Evolutionary conservation across 768 basidiomycete genomes (phyloP), one percentile per base, ranked within the genome.

Genomic region (Rhizopogon vulgaris): DNA sequence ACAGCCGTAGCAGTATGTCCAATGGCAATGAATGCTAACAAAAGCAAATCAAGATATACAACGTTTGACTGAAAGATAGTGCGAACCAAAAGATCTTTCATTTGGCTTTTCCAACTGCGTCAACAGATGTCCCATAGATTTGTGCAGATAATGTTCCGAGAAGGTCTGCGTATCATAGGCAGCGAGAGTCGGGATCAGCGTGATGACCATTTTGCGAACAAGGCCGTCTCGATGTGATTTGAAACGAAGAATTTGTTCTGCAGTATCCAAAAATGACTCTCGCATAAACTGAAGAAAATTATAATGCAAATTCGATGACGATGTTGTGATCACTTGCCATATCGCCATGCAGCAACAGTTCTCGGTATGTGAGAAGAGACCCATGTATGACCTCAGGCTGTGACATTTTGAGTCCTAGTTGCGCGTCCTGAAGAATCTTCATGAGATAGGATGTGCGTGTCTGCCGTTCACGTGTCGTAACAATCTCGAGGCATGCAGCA

Each of bases 111-210:
- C 87, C 4, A 99, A 77, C 61, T 93, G 90, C 4, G 83, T 83
- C 28, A 95, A 71, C 1, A 99, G 79, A 69, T 94, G 91, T 0
- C 79, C 85, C 96, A 99, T 98, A 10, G 90, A 84, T 66, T 90
- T 88, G 72, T 95, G 91, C 8, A 98, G 77, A 65, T 91, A 94
- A 64, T 90, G 86, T 60, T 89, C 86, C 39, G 85, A 85, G 61
- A 99, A 99, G 1, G 87, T 90, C 64, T 90, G 84, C 1, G 90
- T 90, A 63, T 98, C 93, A 67, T 97, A 99, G 3, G 87, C 85
- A 22, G 94, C 95, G 56, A 98, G 81, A 4, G 90, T 90, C 1
- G 96, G 95, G 41, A 99, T 94, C 63, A 99, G 83, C 7, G 90
- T 88, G 62, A 98, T 94, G 54, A 98, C 94, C 73, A 92, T 93